Evolutionary conservation across 306 rosid genomes (phyloP), one percentile per base, ranked within the genome.

Genomic region (Cyamopsis tetragonoloba): DNA sequence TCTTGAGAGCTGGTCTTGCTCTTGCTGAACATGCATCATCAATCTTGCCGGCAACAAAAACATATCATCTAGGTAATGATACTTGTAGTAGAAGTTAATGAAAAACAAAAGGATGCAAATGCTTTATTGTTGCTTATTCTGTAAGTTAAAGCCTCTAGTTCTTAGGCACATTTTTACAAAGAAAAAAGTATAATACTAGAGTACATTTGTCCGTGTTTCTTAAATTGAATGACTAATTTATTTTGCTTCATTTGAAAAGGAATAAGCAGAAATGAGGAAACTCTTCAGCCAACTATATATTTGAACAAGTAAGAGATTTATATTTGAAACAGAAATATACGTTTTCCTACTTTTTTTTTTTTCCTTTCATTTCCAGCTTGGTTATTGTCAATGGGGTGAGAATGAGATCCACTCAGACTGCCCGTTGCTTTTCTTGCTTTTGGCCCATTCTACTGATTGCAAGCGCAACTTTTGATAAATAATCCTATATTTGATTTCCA

Each of bases 1-100:
- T 93, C 66, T 80, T 93, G 64, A 88, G 95, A 81, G 97, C 98
- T 64, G 98, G 98, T 57, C 81, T 88, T 59, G 97, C 91, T 63
- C 91, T 93, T 65, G 89, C 89, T 8, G 98, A 93, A 64, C 82
- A 86, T 28, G 98, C 96, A 10, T 67, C 89, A 2, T 80, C 91
- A 5, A 59, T 93, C 74, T 77, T 93, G 85, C 97, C 99, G 3
- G 89, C 99, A 50, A 80, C 86, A 57, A 93, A 80, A 78, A 83
- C 86, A 1, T 93, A 89, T 71, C 97, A 93, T 88, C 72, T 93
- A 48, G 99, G 99, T 93, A 71, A 70, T 84, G 76, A 64, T 66
- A 14, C 49, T 46, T 60, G 26, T 49, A 17, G 53, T 27, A 8
- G 57, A 6, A 6, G 56, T 42, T 69, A 53, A 55, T 48, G 12